phyloP scores from a whole-genome alignment of 2,329 filamentous ascomycete genomes.

The Westerdykella ornata region DNA sequence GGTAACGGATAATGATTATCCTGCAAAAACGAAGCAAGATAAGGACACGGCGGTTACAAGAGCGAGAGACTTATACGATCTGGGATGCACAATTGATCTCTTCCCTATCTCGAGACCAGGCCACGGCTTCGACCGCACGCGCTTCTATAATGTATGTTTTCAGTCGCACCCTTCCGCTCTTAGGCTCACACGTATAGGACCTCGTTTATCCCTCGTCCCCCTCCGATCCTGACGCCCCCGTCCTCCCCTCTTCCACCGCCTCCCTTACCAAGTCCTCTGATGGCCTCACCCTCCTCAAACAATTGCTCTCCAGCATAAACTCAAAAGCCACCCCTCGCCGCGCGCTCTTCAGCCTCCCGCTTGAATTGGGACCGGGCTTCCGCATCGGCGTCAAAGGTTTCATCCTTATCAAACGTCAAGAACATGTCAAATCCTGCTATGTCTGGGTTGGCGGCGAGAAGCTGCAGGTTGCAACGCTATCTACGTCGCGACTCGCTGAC shows the following conservation, averaged over 20 bases:
- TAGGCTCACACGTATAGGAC: constrained; percentile 50
- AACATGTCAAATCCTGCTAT: constrained; percentile 73
- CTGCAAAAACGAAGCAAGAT: constrained; percentile 62
- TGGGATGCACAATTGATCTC: constrained; percentile 84
- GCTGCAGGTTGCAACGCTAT: constrained; percentile 68
- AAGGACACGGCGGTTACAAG: constrained; percentile 74
- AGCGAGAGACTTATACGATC: constrained; percentile 90
- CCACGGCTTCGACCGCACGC: constrained; percentile 68
- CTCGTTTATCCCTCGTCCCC: constrained; percentile 74
- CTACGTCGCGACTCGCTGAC: constrained; percentile 68
- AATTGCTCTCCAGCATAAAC: constrained; percentile 78
- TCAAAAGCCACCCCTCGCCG: constrained; percentile 83
- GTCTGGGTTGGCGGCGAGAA: constrained; percentile 84
- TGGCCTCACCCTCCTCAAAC: constrained; percentile 71
- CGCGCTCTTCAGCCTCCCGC: constrained; percentile 76
- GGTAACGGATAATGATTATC: constrained; percentile 89
- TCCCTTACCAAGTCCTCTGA: constrained; percentile 62
- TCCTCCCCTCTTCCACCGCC: constrained; percentile 48
- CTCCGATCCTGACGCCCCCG: constrained; percentile 60
- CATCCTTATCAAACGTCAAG: constrained; percentile 78
- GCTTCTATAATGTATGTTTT: constrained; percentile 76
- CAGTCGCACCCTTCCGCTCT: neutral
- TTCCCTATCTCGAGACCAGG: constrained; percentile 76
- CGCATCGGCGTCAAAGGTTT: constrained; percentile 91
- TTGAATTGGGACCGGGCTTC: constrained; percentile 79